A percentile compares a stretch with the other conserved stretches of the same genome.
Evolutionary conservation across 2,329 filamentous ascomycete species (phyloP).

Genomic region (Hymenoscyphus albidus): DNA sequence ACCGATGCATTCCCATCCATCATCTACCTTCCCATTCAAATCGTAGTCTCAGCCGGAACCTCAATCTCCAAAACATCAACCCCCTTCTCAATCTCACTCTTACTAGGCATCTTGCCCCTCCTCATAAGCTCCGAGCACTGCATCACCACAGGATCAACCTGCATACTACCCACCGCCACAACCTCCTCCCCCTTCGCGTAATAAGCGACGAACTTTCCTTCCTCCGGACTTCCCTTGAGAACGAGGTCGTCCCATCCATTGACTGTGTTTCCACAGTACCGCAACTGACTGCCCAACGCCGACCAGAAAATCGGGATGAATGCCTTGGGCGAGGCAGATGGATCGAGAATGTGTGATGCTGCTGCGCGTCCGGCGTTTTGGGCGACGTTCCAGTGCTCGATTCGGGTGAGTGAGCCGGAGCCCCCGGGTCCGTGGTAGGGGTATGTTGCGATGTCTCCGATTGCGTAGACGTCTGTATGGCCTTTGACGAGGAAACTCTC

Average conservation of each 20-base stretch:
- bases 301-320: constrained; percentile 98
- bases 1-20: neutral
- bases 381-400: constrained; percentile 98
- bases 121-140: constrained; percentile 85
- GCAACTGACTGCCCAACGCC: constrained; percentile 79
- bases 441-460: constrained; percentile 93
- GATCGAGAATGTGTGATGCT: constrained; percentile 70
- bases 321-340: constrained; percentile 56
- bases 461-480: constrained; percentile 79
- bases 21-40: constrained; percentile 9
- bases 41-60: constrained; percentile 27
- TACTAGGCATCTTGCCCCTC: constrained; percentile 74
- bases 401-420: constrained; percentile 68
- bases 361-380: constrained; percentile 85
- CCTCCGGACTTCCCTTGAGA: constrained; percentile 69
- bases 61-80: constrained; percentile 33
- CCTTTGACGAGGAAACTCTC: constrained; percentile 74
- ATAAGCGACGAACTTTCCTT: constrained; percentile 82
- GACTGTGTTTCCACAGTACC: constrained; percentile 86
- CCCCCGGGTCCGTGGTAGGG: constrained; percentile 90
- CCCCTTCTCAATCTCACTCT: constrained; percentile 68
- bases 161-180: constrained; percentile 88
- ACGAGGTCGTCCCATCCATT: constrained; percentile 84
- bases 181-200: constrained; percentile 84
- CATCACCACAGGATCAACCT: constrained; percentile 78